Evolutionary conservation across 148 eudicot genomes (phyloP).

Genomic region (Nepenthes gracilis): DNA sequence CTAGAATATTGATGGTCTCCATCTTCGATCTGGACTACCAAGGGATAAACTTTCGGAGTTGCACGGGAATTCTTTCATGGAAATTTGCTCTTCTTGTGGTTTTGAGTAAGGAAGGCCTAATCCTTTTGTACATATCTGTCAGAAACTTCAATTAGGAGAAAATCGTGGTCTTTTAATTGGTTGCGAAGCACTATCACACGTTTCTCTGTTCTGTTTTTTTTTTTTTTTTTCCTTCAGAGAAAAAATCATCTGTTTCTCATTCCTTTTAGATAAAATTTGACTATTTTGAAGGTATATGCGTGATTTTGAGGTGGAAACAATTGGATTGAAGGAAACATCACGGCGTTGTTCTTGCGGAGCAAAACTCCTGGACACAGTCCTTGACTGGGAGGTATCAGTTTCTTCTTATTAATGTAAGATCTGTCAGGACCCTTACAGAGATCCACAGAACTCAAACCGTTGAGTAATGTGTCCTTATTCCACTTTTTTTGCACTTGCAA

Average conservation of each 20-base stretch:
- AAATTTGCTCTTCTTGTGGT: slow-evolving; percentile 78
- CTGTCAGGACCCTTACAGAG: too few species aligned
- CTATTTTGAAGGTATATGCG: slow-evolving; percentile 60
- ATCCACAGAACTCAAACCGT: too few species aligned
- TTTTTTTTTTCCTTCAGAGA: not conserved
- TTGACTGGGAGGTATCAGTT: slow-evolving; percentile 90
- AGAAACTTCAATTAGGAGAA: not conserved
- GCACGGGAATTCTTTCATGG: slow-evolving; percentile 95
- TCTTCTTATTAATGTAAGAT: not conserved
- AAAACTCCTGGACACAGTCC: slow-evolving; percentile 80
- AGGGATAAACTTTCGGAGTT: slow-evolving; percentile 85
- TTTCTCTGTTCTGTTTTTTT: not conserved
- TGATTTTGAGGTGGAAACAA: slow-evolving; percentile 93
- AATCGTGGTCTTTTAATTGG: not conserved
- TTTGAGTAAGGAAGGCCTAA: slow-evolving; percentile 64
- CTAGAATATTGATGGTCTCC: slow-evolving; percentile 95
- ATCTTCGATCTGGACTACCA: slow-evolving; percentile 87
- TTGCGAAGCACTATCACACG: not conserved
- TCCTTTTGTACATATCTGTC: slow-evolving; percentile 10
- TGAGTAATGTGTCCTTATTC: too few species aligned
- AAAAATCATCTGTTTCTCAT: slow-evolving; percentile 2
- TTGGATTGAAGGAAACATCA: slow-evolving; percentile 85
- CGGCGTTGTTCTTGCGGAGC: slow-evolving; percentile 70
- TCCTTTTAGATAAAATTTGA: slow-evolving; percentile 5
- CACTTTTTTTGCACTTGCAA: too few species aligned